phyloP scores from a whole-genome alignment of 768 basidiomycete species.

The Tricholoma terreum region DNA sequence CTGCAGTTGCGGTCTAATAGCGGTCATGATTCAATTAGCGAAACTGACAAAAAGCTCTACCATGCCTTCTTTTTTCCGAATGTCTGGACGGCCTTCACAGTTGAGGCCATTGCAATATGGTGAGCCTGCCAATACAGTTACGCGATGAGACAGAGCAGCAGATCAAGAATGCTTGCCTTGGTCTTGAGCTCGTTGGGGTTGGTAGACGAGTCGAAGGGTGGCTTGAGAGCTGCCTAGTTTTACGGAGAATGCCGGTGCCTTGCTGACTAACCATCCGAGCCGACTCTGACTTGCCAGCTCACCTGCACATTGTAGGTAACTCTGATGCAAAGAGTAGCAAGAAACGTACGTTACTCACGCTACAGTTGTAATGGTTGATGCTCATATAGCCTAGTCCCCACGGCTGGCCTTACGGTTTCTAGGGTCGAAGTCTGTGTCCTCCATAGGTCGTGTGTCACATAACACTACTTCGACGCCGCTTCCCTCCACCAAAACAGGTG shows the following conservation, averaged over 20 bases:
- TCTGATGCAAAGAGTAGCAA: neutral
- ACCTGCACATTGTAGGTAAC: neutral
- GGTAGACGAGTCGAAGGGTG: conserved; percentile 30
- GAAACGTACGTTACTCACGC: neutral
- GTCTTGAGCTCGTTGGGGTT: conserved; percentile 45
- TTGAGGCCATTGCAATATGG: conserved; percentile 59
- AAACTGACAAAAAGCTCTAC: conserved; percentile 9
- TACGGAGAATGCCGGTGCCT: conserved; percentile 26
- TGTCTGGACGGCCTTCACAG: conserved; percentile 91
- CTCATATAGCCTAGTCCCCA: neutral
- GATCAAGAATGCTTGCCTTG: conserved; percentile 28
- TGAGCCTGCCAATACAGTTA: conserved; percentile 26
- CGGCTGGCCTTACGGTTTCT: neutral
- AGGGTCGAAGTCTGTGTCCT: neutral
- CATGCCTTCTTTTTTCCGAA: conserved; percentile 99
- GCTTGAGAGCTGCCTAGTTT: conserved; percentile 44
- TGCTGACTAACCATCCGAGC: conserved; percentile 34
- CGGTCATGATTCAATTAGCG: conserved; percentile 1
- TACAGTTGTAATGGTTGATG: neutral
- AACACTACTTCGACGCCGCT: neutral
- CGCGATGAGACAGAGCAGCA: neutral
- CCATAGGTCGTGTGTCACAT: neutral
- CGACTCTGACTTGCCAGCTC: conserved; percentile 5
- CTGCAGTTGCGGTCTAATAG: conserved; percentile 90
- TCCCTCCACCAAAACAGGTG: conserved; percentile 10